phyloP scores from a whole-genome alignment of 352 stramenopile species.

The Bremia lactucae region DNA sequence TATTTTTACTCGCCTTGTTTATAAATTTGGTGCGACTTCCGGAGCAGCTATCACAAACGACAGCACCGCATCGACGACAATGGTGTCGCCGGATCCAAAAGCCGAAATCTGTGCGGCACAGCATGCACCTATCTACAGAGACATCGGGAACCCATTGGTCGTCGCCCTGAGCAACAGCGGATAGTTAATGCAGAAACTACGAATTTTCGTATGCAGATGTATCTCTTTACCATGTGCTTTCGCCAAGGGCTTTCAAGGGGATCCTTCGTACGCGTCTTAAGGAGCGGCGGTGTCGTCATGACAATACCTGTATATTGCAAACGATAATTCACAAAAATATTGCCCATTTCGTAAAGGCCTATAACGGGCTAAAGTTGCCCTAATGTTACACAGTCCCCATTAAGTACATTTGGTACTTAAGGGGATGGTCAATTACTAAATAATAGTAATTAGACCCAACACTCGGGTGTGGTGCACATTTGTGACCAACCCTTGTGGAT shows the following conservation, averaged over 20 bases:
- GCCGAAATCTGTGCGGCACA: slow-evolving; percentile 73
- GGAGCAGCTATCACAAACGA: slow-evolving; percentile 75
- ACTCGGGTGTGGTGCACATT: no score
- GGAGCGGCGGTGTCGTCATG: slow-evolving; percentile 35
- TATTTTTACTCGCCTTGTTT: slow-evolving; percentile 45
- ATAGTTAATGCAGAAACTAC: neutral
- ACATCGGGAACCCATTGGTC: slow-evolving; percentile 81
- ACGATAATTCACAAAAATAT: no score
- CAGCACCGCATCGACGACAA: slow-evolving; percentile 75
- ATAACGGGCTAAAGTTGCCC: no score
- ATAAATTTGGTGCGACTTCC: slow-evolving; percentile 76
- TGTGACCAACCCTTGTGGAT: no score
- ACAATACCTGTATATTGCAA: no score
- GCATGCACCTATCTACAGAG: slow-evolving; percentile 68
- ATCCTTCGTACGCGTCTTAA: slow-evolving; percentile 71
- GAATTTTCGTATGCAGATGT: neutral
- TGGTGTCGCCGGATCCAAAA: slow-evolving; percentile 85
- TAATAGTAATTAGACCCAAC: no score
- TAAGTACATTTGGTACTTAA: no score
- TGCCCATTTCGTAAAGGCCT: no score
- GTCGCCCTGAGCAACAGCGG: slow-evolving; percentile 39
- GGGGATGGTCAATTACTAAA: no score
- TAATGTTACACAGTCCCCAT: no score
- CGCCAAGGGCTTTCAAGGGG: slow-evolving; percentile 81
- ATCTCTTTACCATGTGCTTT: slow-evolving; percentile 57